Conservation (phyloP, 2,329 filamentous ascomycete genomes). For the Penicillium sp. region DNA sequence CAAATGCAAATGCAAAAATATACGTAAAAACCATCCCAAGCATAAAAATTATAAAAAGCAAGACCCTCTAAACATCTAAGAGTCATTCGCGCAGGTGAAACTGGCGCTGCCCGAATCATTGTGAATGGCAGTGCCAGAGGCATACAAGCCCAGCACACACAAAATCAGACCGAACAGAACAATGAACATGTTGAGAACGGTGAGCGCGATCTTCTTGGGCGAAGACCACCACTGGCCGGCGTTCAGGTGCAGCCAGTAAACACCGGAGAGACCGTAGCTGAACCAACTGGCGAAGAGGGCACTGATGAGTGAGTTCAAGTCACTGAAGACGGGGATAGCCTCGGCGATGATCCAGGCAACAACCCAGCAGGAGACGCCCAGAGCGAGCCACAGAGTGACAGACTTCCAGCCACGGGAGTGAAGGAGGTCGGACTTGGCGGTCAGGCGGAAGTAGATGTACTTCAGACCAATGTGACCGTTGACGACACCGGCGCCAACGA, state of each 20-base stretch:
- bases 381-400: slow-evolving; percentile 58
- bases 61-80: slow-evolving; percentile 1
- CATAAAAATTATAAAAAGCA: not conserved
- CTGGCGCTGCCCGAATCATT: slow-evolving; percentile 30
- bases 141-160: slow-evolving; percentile 28
- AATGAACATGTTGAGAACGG: slow-evolving; percentile 44
- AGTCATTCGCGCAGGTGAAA: slow-evolving; percentile 39
- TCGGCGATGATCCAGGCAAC: slow-evolving; percentile 66
- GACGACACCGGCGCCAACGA: slow-evolving; percentile 68
- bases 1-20: slow-evolving; percentile 10
- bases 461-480: slow-evolving; percentile 66
- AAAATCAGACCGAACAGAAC: slow-evolving; percentile 30
- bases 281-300: slow-evolving; percentile 27
- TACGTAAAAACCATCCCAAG: not conserved
- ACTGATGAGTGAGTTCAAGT: slow-evolving; percentile 60
- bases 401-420: slow-evolving; percentile 49
- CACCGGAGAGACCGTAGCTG: slow-evolving; percentile 42
- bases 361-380: slow-evolving; percentile 58
- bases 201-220: slow-evolving; percentile 46
- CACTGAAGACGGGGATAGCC: slow-evolving; percentile 67
- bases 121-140: slow-evolving; percentile 22
- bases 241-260: slow-evolving; percentile 52
- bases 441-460: slow-evolving; percentile 64
- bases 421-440: slow-evolving; percentile 56
- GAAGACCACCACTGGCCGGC: slow-evolving; percentile 40